Evolutionary conservation across 2,329 filamentous ascomycete species (phyloP), one percentile per base, ranked within the genome.

Genomic region (Fulvia fulva): DNA sequence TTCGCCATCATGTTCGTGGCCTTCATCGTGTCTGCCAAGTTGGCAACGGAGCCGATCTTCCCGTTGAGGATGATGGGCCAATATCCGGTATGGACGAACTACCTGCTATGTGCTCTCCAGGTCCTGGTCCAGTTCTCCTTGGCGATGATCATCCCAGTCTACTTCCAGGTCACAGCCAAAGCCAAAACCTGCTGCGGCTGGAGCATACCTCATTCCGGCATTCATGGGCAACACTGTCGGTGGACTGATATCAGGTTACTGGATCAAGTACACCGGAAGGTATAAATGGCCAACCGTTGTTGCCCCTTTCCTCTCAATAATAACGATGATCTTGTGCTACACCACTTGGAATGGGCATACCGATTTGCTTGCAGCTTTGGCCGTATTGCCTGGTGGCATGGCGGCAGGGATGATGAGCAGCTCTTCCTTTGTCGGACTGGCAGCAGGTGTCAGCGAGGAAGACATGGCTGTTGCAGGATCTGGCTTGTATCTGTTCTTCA

Each of bases 181-280:
- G 80, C 79, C 2, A 84, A 82, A 0, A 84, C n/a, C 81, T 46
- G 84, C 86, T 0, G 73, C 76, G 1, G 85, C 87, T 0, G 81
- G 81, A 1, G 75, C 81, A 0, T 84, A 89, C 64, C 75, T 91
- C 0, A 78, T 90, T 43, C 87, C 87, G 0, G 84, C 87, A 0
- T 86, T 90, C 0, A 72, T 82, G 0, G 87, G 87, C 0, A 90
- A 90, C 64, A 83, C 87, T 0, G 59, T 84, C 0, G 87, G 86
- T 0, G 85, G 85, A 0, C 73, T 90, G 1, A 44, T 86, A 0
- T 79, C 85, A 0, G 87, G 87, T 0, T 65, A 76, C 0, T 76
- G 80, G 51, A 87, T 88, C 65, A 78, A 79, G 43, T 76, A 73
- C 21, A 87, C 84, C 0, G 85, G 86, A 0, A 76, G 77, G 0